Base-by-base conservation (phyloP, 768 basidiomycete genomes). In the Mycena filopes region DNA sequence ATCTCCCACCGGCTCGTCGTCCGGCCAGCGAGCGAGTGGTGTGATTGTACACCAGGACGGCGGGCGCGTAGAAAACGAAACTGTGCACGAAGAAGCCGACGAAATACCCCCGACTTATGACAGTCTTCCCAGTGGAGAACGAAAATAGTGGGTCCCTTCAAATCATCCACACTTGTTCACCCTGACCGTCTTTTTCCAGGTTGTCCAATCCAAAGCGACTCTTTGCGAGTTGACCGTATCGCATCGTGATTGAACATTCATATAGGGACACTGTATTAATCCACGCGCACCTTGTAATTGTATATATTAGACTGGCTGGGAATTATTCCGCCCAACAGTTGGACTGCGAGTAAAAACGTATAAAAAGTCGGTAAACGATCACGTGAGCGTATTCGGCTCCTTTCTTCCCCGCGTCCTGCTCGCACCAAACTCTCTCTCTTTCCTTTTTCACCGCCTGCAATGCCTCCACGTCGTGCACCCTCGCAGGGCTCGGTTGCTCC, bases 391-490 rank as follows among this genome's bases (percentile, higher is more conserved):
- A 21, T n/a, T 2, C 25, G 10, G 9, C 25, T 41, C 41, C 13
- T 9, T 2, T 53, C 33, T 25, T 20, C 53, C 23, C 40, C 51
- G 51, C 64, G 46, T 49, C 53, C 10, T 46, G 33, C 29, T 5
- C 33, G 31, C 5, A 8, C 36, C 33, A 16, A 29, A 46, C 21
- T 60, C 46, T 2, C 55, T 42, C 43, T 25, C 43, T 25, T 33
- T 7, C 36, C 6, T 16, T 40, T 33, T 20, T 16, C 12, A 7
- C n/a, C 10, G 41, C 38, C 21, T 51, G 18, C 8, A 65, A 84
- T 85, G 85, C 79, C 86, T 73, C 83, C 84, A 70, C 82, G 87
- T 70, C 84, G 84, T 36, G 83, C 83, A 20, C 82, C 82, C 13
- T 87, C 84, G 57, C 74, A 83, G 62, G 77, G 75, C 31, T 83